Conservation (phyloP, 768 basidiomycete species). For the Nidularia sp. region DNA sequence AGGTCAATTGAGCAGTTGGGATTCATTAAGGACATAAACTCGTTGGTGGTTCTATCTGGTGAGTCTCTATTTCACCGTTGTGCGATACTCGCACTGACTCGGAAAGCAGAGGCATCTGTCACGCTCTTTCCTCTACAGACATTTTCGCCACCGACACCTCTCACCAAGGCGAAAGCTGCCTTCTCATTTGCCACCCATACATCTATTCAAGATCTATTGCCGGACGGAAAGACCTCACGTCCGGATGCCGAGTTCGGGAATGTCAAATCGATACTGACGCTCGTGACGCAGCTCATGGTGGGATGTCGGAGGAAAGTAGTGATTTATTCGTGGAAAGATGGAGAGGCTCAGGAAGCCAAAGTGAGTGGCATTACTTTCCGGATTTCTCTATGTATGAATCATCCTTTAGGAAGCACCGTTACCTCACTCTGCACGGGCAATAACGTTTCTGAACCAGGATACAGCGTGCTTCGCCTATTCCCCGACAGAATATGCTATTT, state of each 20-base stretch:
- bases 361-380: constrained; percentile 30
- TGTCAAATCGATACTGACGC: constrained; percentile 50
- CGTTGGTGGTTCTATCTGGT: constrained; percentile 85
- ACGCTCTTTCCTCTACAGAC: constrained; percentile 76
- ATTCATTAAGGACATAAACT: constrained; percentile 81
- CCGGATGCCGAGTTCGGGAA: constrained; percentile 21
- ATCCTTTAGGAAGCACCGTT: constrained; percentile 65
- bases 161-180: constrained; percentile 75
- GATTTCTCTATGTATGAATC: background rate
- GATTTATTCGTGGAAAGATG: constrained; percentile 84
- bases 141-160: constrained; percentile 63
- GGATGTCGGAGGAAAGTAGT: constrained; percentile 86
- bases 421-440: constrained; percentile 86
- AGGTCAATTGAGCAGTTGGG: constrained; percentile 86
- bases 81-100: background rate
- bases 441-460: constrained; percentile 66
- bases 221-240: constrained; percentile 10
- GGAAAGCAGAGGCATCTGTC: constrained; percentile 24
- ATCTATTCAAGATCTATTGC: constrained; percentile 39
- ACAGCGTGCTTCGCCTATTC: constrained; percentile 75
- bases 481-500: constrained; percentile 72
- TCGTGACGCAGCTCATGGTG: constrained; percentile 75
- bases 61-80: constrained; percentile 9
- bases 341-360: constrained; percentile 68
- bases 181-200: constrained; percentile 79